phyloP scores from a whole-genome alignment of 257 asterid species.

The Primulina tabacum region DNA sequence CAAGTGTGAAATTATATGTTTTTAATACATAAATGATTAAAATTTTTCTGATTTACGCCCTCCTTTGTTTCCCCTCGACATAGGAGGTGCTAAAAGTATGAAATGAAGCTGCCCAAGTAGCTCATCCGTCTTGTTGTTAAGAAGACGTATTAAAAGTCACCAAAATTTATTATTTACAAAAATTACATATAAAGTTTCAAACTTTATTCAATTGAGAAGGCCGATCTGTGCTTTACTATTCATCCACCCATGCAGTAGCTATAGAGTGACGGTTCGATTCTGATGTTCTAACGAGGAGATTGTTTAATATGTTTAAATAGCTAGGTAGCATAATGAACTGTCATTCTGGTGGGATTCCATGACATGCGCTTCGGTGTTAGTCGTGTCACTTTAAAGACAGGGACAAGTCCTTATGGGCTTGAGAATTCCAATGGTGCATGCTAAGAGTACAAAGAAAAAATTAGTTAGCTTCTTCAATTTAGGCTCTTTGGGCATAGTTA shows the following conservation, averaged over 20 bases:
- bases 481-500: slow-evolving; percentile 29
- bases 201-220: not conserved
- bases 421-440: slow-evolving; percentile 51
- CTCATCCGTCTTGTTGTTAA: not conserved
- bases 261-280: slow-evolving; percentile 14
- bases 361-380: slow-evolving; percentile 56
- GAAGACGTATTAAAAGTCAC: too few species aligned
- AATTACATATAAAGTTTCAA: slow-evolving; percentile 18
- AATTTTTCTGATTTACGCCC: too few species aligned
- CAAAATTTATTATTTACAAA: too few species aligned
- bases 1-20: too few species aligned
- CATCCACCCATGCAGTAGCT: not conserved
- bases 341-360: slow-evolving; percentile 41
- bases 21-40: too few species aligned
- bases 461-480: slow-evolving; percentile 29
- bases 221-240: not conserved
- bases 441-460: slow-evolving; percentile 24
- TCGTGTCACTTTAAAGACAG: slow-evolving; percentile 55
- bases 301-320: slow-evolving; percentile 26
- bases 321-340: slow-evolving; percentile 34
- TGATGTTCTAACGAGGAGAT: not conserved
- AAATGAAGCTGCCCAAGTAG: not conserved
- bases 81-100: not conserved
- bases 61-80: not conserved
- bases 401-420: slow-evolving; percentile 50